Evolutionary conservation across 2,329 filamentous ascomycete genomes (phyloP).

Genomic region (Sporothrix phasma): DNA sequence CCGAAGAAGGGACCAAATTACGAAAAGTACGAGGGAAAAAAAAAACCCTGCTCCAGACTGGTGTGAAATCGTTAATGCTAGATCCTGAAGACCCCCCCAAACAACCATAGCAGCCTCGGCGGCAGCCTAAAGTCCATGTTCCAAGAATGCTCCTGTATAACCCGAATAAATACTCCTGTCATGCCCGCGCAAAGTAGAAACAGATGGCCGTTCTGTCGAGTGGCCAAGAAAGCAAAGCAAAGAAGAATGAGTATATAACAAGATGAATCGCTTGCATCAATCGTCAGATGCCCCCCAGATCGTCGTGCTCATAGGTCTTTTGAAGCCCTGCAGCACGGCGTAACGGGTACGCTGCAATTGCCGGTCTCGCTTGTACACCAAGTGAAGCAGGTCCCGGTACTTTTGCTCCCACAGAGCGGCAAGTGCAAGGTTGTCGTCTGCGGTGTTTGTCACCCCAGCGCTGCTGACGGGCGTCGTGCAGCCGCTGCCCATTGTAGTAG

Average conservation of each 20-base stretch:
- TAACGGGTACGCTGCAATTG: conserved; percentile 36
- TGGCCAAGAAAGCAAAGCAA: not conserved
- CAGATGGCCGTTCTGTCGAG: not conserved
- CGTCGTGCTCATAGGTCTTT: conserved; percentile 1
- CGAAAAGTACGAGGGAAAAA: not conserved
- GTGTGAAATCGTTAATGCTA: not conserved
- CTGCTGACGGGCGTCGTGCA: not conserved
- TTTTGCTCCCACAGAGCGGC: conserved; percentile 41
- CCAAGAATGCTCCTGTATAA: no score
- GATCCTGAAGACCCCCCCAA: no score
- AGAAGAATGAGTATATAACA: not conserved
- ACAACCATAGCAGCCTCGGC: no score
- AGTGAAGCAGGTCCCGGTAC: conserved; percentile 48
- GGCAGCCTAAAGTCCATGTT: not conserved
- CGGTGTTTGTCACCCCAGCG: not conserved
- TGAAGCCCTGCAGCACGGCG: conserved; percentile 33
- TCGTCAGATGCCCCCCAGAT: not conserved
- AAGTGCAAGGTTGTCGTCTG: conserved; percentile 18
- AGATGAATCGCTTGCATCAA: not conserved
- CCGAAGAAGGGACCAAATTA: no score
- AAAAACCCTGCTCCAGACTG: not conserved
- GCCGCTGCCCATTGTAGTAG: not conserved
- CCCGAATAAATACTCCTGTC: no score
- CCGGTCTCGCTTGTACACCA: conserved; percentile 49
- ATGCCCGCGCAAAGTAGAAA: no score